Base-by-base conservation (phyloP, 2,329 filamentous ascomycete genomes). In the Beauveria pseudobassiana region DNA sequence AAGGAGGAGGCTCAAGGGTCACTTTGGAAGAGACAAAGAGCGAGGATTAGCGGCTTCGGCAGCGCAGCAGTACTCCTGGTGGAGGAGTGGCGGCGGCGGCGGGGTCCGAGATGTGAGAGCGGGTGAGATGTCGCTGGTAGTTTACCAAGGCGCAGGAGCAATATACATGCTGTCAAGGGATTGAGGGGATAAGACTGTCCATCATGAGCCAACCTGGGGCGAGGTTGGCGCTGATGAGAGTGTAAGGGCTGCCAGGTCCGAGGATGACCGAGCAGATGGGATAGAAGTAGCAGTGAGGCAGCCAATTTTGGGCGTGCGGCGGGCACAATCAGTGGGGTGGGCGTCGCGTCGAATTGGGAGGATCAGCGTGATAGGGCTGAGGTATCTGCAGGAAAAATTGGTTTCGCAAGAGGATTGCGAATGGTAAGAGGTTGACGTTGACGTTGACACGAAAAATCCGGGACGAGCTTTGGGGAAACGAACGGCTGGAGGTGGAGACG, bases 161-260 rank as follows among this genome's bases (percentile, higher is more conserved):
- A 56, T 56, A 52, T 54, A 61, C 59, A 62, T 62, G 60, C 30
- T 57, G 53, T 62, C 60, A 62, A 45, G 60, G 43, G 16, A 58
- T 62, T 48, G 60, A 56, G 38, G 60, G 46, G 24, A 58, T 52
- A 48, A 26, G 48, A 57, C 53, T 46, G 12, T 62, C 60, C 60
- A 62, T 62, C 48, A 62, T 62, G 60, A 62, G 60, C 60, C 60
- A 52, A 62, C 60, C 60, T 18, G 40, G 30, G 24, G 9, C 46
- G 26, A 52, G 53, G 60, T 49, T 62, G 60, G 59, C 45, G 20
- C 53, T 52, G 43, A 40, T 8, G 24, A 38, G 26, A 34, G 24
- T 10, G 8, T n/a, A 22, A 12, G n/a, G 20, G 28, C 50, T 26
- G 42, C 14, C 10, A 49, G 9, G 50, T 22, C 50, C 58, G 49